Base-by-base conservation (phyloP, 2,329 filamentous ascomycete species). In the Tolypocladium nubicola region DNA sequence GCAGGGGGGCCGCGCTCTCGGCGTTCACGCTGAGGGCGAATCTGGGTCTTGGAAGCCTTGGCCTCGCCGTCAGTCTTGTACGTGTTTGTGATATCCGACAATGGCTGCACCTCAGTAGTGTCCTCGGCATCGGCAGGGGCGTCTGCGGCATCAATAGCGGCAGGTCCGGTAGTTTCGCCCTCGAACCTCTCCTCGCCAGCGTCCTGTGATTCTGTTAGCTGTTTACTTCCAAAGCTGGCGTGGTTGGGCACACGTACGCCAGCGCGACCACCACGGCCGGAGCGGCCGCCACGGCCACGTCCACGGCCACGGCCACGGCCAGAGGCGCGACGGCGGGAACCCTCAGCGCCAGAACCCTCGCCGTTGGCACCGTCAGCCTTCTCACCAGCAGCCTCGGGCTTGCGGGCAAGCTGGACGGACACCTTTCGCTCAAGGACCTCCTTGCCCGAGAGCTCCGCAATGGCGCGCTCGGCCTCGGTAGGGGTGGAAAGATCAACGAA, bases 391-490 rank as follows among this genome's bases (percentile, higher is more conserved):
- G 88, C 82, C 80, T 97, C 93, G 60, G 93, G 93, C 83, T 96
- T 97, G 79, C 93, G 93, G 70, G 94, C 94, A 70, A 97, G 88
- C 81, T 99, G 94, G 65, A 99, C 94, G 52, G 92, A 97, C 71
- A 97, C 94, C 87, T 97, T 97, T 76, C 94, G 93, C 77, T 97
- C 91, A 59, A 97, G 86, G 69, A 99, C 94, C 79, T 95, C 91
- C 82, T 97, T 92, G 76, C 93, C 93, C 69, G 94, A 97, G 65
- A 99, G 88, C 78, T 96, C 90, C 68, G 84, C 81, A 68, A 99
- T 97, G 71, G 94, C 94, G 75, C 91, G 90, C 78, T 97, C 90
- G 63, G 94, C 94, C 81, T 97, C 94, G 65, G 85, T 85, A 60
- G 94, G 90, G 63, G 93, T 97, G 61, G 90, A 95, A 64, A 99